Evolutionary conservation across 495 filamentous ascomycete species (phyloP), one percentile per base, ranked within the genome.

Genomic region (Clohesyomyces aquaticus): DNA sequence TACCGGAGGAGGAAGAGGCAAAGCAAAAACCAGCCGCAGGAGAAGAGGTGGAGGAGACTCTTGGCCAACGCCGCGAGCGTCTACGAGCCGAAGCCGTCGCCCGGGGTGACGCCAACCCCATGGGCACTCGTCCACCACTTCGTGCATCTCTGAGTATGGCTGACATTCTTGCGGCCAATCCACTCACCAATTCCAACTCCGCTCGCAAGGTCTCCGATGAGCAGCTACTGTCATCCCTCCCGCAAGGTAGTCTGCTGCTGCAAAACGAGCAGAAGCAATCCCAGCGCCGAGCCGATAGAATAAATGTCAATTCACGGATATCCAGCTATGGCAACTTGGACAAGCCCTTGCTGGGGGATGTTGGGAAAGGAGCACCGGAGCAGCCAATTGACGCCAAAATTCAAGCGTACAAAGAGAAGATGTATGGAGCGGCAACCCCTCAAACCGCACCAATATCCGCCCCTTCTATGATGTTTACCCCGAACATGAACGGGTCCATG

Each of bases 31-130:
- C 51, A 8, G 29, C 53, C 11, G 32, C 56, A 12, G 59, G 22
- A n/a, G 29, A 60, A 12, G 68, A 63, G 4, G 88, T 87, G 59
- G 90, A 96, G 64, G 93, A 98, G 73, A 96, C 93, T 0, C 82
- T 98, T 1, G 94, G 87, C 12, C 91, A 98, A 71, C 86, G 93
- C 8, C 87, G 91, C 3, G 84, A 81, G 60, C 85, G 94, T 14
- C 81, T 98, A 0, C 89, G 92, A 73, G 85, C 82, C 46, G 89
- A 93, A 75, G 81, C 80, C 11, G 81, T 87, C 61, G 82, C 83
- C 2, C 77, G 77, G 32, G 80, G 81, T 74, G 75, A 56, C 28
- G 52, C 29, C 19, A 65, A 63, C 27, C 43, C 63, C 4, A 23
- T 57, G 35, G 65, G 61, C 45, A 62, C 21, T 73, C 69, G 59